These are phyloP conservation scores for Raphanus sativus DNA, from an alignment of 345 rosid genomes.

Conservation along the genomic window DNA sequence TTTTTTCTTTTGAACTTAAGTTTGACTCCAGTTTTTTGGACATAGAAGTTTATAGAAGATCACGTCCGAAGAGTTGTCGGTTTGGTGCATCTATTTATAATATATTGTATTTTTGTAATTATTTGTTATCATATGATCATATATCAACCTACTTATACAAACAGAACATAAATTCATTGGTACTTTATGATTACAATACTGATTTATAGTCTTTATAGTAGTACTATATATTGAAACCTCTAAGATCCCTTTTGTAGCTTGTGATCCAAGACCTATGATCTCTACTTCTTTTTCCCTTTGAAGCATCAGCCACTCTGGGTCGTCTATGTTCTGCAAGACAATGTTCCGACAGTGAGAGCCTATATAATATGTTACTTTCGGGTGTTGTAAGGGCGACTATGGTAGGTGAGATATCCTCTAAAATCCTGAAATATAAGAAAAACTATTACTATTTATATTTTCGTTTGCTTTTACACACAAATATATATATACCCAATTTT, in stretches of 20 bases:
- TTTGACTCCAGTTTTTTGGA: not conserved
- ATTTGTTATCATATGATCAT: not conserved
- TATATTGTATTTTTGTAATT: not conserved
- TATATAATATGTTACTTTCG: not conserved
- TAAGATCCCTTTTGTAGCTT: constrained; percentile 29
- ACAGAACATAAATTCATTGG: not conserved
- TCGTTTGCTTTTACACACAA: not conserved
- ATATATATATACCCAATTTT: too few relatives aligned
- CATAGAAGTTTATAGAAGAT: not conserved
- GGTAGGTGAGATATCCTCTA: constrained; percentile 47
- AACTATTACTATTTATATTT: not conserved
- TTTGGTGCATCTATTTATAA: not conserved
- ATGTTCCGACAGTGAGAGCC: constrained; percentile 49
- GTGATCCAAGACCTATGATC: constrained; percentile 43
- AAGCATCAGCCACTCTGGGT: constrained; percentile 45
- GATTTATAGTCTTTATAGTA: not conserved
- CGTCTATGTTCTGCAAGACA: not conserved
- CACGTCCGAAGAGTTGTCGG: not conserved
- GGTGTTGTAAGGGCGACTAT: constrained; percentile 33
- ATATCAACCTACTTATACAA: constrained; percentile 10
- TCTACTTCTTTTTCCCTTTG: constrained; percentile 39
- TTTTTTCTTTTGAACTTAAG: too few relatives aligned
- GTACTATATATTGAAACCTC: constrained; percentile 15
- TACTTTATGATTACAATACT: not conserved
- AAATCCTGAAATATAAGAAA: constrained; percentile 31